phyloP scores from a whole-genome alignment of 2,329 filamentous ascomycete species.

The Trichoderma sp. region DNA sequence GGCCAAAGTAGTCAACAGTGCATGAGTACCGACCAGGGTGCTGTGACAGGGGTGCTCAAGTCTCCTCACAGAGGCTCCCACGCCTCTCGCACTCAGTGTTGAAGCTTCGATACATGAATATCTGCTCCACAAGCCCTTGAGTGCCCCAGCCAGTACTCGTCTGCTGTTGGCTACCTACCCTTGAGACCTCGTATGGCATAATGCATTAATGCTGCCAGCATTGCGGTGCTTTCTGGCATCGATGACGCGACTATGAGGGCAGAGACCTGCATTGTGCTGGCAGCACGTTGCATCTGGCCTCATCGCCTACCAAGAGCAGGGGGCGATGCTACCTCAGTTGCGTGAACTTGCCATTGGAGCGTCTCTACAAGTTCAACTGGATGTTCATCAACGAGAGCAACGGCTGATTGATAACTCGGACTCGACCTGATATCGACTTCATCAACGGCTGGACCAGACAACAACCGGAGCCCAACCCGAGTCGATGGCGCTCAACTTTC shows the following conservation, averaged over 20 bases:
- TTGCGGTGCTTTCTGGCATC: not conserved
- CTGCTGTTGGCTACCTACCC: no score
- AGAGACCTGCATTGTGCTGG: constrained; percentile 15
- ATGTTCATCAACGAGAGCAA: not conserved
- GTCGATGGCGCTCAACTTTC: constrained; percentile 23
- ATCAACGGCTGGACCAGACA: not conserved
- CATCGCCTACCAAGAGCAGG: not conserved
- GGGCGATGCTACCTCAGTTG: not conserved
- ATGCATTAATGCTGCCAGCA: not conserved
- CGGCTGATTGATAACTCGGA: not conserved
- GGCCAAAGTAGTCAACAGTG: no score
- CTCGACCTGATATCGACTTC: not conserved
- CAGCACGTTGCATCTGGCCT: constrained; percentile 12
- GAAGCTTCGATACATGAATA: no score
- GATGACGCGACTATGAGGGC: constrained; percentile 24
- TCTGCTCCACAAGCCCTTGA: no score
- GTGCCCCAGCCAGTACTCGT: no score
- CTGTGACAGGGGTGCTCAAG: no score
- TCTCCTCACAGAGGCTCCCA: no score
- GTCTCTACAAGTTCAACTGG: not conserved
- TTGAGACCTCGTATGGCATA: not conserved
- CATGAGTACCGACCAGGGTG: no score
- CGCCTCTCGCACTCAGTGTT: no score
- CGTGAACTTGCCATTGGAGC: no score
- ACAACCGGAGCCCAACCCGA: not conserved